phyloP scores from a whole-genome alignment of 768 basidiomycete species.

The Amanita exitialis region DNA sequence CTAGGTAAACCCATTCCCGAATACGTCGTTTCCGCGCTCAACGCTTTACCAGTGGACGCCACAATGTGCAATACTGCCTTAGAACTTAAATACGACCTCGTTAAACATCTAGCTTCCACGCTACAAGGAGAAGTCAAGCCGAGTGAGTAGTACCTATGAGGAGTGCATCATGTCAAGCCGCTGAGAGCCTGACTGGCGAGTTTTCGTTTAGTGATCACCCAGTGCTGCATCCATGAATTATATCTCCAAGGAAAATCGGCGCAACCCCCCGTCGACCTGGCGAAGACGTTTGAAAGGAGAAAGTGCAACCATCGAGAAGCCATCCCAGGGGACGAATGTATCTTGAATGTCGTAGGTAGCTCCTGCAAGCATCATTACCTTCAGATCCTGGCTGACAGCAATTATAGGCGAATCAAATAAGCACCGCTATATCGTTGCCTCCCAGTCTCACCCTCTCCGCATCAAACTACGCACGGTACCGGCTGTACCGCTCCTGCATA shows the following conservation, averaged over 20 bases:
- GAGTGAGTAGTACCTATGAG: conserved; percentile 50
- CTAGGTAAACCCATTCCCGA: conserved; percentile 46
- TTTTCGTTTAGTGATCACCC: conserved; percentile 85
- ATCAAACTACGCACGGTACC: conserved; percentile 61
- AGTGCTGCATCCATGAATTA: conserved; percentile 91
- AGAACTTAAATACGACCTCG: conserved; percentile 64
- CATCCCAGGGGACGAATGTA: conserved; percentile 79
- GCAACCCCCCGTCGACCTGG: conserved; percentile 77
- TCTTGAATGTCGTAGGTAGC: conserved; percentile 73
- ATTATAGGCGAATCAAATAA: conserved; percentile 69
- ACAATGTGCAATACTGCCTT: conserved; percentile 68
- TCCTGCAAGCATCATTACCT: neutral
- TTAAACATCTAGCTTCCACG: conserved; percentile 63
- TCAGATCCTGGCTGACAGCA: neutral
- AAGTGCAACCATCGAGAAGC: conserved; percentile 92
- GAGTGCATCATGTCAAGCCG: conserved; percentile 11
- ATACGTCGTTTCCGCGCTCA: conserved; percentile 7
- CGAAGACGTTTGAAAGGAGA: conserved; percentile 87
- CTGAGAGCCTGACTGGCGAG: conserved; percentile 29
- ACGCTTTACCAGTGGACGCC: conserved; percentile 56
- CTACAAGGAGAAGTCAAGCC: conserved; percentile 86
- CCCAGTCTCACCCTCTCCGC: conserved; percentile 71
- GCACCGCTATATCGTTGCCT: conserved; percentile 86
- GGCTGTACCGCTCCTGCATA: conserved; percentile 82
- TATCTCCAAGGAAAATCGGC: conserved; percentile 72